Conservation (phyloP, 345 rosid genomes). For the Gynandropsis gynandra region DNA sequence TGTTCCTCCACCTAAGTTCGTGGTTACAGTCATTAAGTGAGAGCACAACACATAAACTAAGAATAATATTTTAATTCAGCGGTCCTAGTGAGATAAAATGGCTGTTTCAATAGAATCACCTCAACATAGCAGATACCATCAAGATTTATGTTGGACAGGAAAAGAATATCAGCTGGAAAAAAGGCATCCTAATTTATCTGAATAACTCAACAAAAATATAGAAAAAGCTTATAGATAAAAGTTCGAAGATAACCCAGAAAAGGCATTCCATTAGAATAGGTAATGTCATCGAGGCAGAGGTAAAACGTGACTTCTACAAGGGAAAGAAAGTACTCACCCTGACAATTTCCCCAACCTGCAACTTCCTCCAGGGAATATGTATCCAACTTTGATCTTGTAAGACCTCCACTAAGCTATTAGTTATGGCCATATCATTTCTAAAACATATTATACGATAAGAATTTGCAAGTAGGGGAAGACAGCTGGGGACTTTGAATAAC, state of each 20-base stretch:
- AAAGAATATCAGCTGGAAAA: constrained; percentile 93
- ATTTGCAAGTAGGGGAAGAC: constrained; percentile 7
- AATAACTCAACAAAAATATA: constrained; percentile 22
- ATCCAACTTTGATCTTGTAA: no score
- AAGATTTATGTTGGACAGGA: no score
- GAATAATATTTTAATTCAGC: background rate
- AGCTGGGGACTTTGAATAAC: constrained; percentile 4
- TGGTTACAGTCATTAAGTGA: no score
- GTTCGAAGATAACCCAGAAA: no score
- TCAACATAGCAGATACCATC: constrained; percentile 93
- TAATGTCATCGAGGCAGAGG: no score
- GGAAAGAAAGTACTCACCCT: no score
- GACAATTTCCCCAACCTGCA: no score
- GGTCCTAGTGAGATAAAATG: constrained; percentile 6
- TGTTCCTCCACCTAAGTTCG: no score
- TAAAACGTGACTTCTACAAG: background rate
- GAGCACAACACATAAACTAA: constrained; percentile 26
- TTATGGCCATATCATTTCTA: constrained; percentile 89
- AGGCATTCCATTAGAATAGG: no score
- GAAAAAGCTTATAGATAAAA: no score
- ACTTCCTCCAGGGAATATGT: no score
- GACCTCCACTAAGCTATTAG: no score
- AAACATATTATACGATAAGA: constrained; percentile 23
- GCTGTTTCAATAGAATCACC: constrained; percentile 35
- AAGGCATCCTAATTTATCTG: constrained; percentile 87